phyloP scores from a whole-genome alignment of 2,329 filamentous ascomycete species.

The Arthrinium puccinioides region DNA sequence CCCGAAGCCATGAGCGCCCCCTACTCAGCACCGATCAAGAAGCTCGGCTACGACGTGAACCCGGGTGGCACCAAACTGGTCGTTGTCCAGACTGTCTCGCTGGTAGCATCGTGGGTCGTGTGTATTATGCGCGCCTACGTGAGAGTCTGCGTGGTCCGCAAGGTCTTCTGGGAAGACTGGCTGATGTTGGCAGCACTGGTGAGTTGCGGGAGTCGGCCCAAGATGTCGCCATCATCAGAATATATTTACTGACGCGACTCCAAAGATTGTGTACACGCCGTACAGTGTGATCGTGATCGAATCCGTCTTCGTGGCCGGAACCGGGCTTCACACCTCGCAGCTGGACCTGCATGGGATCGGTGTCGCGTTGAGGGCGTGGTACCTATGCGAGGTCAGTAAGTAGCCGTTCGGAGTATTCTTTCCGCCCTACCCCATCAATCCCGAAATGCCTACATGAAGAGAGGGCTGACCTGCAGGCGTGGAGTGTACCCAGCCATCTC shows the following conservation, averaged over 20 bases:
- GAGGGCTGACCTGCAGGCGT: no score
- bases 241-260: neutral
- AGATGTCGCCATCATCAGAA: neutral
- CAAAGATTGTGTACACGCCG: conserved; percentile 25
- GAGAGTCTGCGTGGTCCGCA: conserved; percentile 33
- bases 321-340: conserved; percentile 16
- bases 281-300: conserved; percentile 24
- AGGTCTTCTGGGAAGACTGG: conserved; percentile 37
- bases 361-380: conserved; percentile 25
- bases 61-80: conserved; percentile 14
- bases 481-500: conserved; percentile 33
- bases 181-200: conserved; percentile 39
- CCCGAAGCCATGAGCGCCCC: no score
- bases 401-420: no score
- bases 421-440: no score
- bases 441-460: no score
- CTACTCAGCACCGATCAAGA: no score
- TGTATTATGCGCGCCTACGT: conserved; percentile 36
- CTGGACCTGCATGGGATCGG: conserved; percentile 14
- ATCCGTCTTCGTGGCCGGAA: conserved; percentile 21
- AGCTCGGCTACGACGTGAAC: conserved; percentile 16
- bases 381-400: conserved; percentile 30
- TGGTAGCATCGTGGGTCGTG: conserved; percentile 26
- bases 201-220: no score
- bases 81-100: conserved; percentile 18